Evolutionary conservation across 371 early-diverging fungal species (phyloP).

Genomic region (Syncephalastrum sp.): DNA sequence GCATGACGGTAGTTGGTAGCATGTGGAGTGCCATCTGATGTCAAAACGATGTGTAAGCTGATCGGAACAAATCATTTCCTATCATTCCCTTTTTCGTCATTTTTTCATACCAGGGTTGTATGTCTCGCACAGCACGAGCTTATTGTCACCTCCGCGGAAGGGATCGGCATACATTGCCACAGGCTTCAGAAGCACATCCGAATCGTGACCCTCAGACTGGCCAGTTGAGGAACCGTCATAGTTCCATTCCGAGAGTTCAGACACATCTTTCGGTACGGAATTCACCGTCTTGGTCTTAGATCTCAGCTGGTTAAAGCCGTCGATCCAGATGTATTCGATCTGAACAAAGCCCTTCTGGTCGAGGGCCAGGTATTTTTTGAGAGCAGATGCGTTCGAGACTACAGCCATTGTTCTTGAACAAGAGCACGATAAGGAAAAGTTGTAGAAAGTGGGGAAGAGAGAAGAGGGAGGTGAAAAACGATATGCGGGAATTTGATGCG

Average conservation of each 20-base stretch:
- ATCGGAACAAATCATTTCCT: constrained; percentile 25
- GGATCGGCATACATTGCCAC: constrained; percentile 54
- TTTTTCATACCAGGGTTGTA: constrained; percentile 22
- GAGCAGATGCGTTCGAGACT: constrained; percentile 3
- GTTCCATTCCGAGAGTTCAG: constrained; percentile 51
- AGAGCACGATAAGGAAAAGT: no score
- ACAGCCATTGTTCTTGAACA: constrained; percentile 8
- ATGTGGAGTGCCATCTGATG: constrained; percentile 47
- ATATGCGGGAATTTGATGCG: no score
- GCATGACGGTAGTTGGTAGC: constrained; percentile 44
- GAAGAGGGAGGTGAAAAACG: no score
- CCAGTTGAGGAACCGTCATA: constrained; percentile 53
- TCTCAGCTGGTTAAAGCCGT: constrained; percentile 35
- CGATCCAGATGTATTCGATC: constrained; percentile 55
- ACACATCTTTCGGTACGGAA: constrained; percentile 24
- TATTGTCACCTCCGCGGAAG: constrained; percentile 50
- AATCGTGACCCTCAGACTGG: constrained; percentile 44
- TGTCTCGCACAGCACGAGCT: constrained; percentile 18
- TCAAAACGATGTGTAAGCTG: constrained; percentile 14
- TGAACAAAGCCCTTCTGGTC: constrained; percentile 40
- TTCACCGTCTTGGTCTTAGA: constrained; percentile 44
- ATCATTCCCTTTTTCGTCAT: neutral
- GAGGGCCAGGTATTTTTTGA: constrained; percentile 34
- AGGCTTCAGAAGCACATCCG: constrained; percentile 45
- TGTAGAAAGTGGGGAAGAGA: no score